Evolutionary conservation across 495 filamentous ascomycete species (phyloP).

Genomic region (Cryomyces minteri): DNA sequence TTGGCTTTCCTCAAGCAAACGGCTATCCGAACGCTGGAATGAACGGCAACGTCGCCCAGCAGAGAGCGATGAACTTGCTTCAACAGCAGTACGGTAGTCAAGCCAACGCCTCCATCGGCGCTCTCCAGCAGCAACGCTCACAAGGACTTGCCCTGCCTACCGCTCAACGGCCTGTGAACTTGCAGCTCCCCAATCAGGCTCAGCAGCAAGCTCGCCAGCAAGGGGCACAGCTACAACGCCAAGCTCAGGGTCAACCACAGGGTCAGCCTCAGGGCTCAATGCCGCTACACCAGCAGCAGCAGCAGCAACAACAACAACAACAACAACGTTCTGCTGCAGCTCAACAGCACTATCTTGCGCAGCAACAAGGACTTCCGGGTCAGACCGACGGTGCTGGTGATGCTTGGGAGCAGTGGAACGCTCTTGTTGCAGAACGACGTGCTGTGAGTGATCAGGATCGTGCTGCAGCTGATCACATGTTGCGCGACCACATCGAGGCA

Average conservation of each 20-base stretch:
- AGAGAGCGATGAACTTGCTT: constrained; percentile 48
- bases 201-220: constrained; percentile 19
- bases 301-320: constrained; percentile 9
- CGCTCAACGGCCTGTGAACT: constrained; percentile 25
- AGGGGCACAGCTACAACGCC: constrained; percentile 11
- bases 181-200: constrained; percentile 22
- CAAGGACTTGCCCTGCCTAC: constrained; percentile 10
- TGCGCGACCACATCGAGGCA: constrained; percentile 49
- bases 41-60: constrained; percentile 34
- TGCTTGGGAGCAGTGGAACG: constrained; percentile 34
- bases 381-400: constrained; percentile 63
- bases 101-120: constrained; percentile 22
- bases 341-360: constrained; percentile 6
- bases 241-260: constrained; percentile 8
- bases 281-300: neutral
- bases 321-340: constrained; percentile 15
- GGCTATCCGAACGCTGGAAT: constrained; percentile 24
- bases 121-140: constrained; percentile 18
- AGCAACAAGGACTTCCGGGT: constrained; percentile 10
- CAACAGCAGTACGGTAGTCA: constrained; percentile 51
- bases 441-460: constrained; percentile 26
- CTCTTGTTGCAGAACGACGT: constrained; percentile 32
- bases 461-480: constrained; percentile 37
- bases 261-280: constrained; percentile 4
- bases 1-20: constrained; percentile 8